Evolutionary conservation across 139 green algal species (phyloP), one percentile per base, ranked within the genome.

Genomic region (Coelastrella sp.): DNA sequence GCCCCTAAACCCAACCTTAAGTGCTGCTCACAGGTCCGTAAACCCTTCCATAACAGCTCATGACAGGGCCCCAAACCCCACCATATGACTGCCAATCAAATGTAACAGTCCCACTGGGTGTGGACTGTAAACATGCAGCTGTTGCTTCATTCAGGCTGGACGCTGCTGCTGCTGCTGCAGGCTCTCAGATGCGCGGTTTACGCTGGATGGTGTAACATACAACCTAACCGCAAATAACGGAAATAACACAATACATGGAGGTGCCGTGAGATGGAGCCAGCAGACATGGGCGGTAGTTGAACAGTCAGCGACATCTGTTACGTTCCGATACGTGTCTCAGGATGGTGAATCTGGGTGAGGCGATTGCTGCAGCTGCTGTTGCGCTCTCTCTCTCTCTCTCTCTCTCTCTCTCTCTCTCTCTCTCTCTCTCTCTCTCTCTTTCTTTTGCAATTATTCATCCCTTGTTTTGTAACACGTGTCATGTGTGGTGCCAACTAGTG

Each of bases 291-390:
- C 17, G 58, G 7, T n/a, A 2, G 77, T 5, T 4, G 19, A 58
- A 17, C 22, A 19, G 20, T 8, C 23, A 68, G 83, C 80, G 10
- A 32, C 17, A 5, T 81, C 68, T 32, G 57, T 58, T 10, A 84
- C 59, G 5, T 90, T 84, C 57, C 7, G 13, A 7, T 90, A 90
- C 57, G 75, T 14, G n/a, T 84, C 73, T 2, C 23, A 66, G 11
- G 74, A 90, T 83, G 85, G 85, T 5, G 85, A 83, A 59, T 16
- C 59, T 58, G 85, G 71, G 74, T 90, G n/a, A 76, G 79, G 11
- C 23, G 4, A 13, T 23, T 80, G 74, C 22, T 80, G 73, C 73
- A 60, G 22, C 73, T 80, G 73, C 73, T 80, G 73, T 22, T 80
- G 73, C 23, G n/a, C n/a, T n/a, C n/a, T n/a, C n/a, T n/a, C n/a